Conservation (phyloP, 179 eudicot species). For the Corrigiola litoralis region DNA sequence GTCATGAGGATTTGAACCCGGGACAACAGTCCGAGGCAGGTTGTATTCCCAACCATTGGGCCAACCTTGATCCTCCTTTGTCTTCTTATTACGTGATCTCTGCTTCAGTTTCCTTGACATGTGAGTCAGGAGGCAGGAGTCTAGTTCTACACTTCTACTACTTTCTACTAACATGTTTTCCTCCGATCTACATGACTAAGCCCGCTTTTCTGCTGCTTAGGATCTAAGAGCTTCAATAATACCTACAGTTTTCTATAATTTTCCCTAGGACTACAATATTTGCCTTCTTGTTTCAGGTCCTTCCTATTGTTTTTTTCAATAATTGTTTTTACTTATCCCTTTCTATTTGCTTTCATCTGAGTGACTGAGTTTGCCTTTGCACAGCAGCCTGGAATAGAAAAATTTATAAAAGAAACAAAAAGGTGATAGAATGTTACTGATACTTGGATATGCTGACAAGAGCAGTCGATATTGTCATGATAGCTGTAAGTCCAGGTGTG, state of each 20-base stretch:
- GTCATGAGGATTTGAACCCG: too few relatives aligned
- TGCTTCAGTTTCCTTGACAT: too few relatives aligned
- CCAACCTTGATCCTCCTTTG: too few relatives aligned
- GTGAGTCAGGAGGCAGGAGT: too few relatives aligned
- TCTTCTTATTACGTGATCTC: too few relatives aligned
- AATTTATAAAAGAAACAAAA: neutral
- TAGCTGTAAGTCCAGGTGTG: conserved; percentile 1
- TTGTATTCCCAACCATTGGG: too few relatives aligned
- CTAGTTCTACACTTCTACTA: too few relatives aligned
- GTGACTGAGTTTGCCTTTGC: too few relatives aligned
- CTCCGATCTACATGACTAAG: too few relatives aligned
- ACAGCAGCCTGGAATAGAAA: neutral
- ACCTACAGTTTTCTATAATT: neutral
- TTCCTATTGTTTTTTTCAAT: neutral
- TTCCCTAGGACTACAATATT: neutral
- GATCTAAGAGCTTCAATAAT: neutral
- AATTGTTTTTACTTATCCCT: neutral
- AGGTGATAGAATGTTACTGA: neutral
- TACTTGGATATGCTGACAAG: neutral
- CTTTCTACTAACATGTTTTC: too few relatives aligned
- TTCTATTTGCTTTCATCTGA: neutral
- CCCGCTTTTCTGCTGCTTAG: neutral
- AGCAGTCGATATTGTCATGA: neutral
- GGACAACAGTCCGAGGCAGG: too few relatives aligned
- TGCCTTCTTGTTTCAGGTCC: neutral